Percentiles rank a stretch among this genome's conserved stretches.
Conservation (phyloP, 78 protist species). For the Dictyostelium intermedium region DNA sequence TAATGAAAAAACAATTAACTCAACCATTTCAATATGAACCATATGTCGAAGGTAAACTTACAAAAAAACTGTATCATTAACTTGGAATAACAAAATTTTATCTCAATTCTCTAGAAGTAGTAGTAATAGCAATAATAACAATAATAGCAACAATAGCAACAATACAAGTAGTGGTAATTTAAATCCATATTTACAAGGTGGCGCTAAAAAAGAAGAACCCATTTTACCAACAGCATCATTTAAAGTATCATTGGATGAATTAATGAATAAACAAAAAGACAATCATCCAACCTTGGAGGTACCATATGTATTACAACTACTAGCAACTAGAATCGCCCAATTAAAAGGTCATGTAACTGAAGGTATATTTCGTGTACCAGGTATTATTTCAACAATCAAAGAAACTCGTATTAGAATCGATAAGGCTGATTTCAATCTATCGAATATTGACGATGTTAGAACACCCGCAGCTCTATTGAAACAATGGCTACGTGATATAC, state of each 20-base stretch:
- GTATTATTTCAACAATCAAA: constrained; percentile 58
- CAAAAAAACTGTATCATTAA: constrained; percentile 4
- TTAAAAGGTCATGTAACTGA: constrained; percentile 62
- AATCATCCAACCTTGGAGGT: constrained; percentile 49
- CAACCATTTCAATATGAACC: constrained; percentile 73
- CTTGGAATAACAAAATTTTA: constrained; percentile 21
- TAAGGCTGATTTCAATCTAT: constrained; percentile 53
- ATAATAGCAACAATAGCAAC: no score
- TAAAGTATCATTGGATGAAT: constrained; percentile 41
- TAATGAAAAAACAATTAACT: constrained; percentile 9
- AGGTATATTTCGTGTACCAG: constrained; percentile 76
- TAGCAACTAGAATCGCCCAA: constrained; percentile 11
- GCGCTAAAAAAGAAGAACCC: not conserved
- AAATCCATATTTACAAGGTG: not conserved
- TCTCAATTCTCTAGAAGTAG: constrained; percentile 22
- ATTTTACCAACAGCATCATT: constrained; percentile 63
- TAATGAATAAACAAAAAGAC: constrained; percentile 48
- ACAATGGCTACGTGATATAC: constrained; percentile 69
- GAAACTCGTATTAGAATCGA: not conserved
- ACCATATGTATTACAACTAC: constrained; percentile 16
- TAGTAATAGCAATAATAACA: not conserved
- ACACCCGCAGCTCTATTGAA: constrained; percentile 60
- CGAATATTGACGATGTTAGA: constrained; percentile 59
- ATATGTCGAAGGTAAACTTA: constrained; percentile 42
- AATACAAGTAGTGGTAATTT: not conserved